These are phyloP conservation scores for Fusarium nematophilum DNA, from an alignment of 2,329 filamentous ascomycete genomes.

Conservation along the genomic window DNA sequence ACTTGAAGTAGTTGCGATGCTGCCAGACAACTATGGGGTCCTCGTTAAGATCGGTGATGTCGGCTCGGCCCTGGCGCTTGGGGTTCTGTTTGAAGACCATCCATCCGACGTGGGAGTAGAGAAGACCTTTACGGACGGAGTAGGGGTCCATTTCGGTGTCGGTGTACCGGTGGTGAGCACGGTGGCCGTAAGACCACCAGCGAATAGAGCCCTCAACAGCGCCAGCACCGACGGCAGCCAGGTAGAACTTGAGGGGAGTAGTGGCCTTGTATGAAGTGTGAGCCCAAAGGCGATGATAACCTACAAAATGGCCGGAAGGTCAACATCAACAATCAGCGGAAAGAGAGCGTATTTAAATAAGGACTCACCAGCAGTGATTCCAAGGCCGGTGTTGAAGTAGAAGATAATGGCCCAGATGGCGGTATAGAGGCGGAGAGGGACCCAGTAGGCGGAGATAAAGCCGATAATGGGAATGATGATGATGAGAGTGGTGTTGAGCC, in stretches of 20 bases:
- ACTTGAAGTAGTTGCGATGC: slow-evolving; percentile 87
- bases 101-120: slow-evolving; percentile 85
- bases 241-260: slow-evolving; percentile 81
- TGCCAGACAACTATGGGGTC: slow-evolving; percentile 88
- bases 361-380: slow-evolving; percentile 77
- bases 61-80: slow-evolving; percentile 86
- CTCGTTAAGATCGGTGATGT: slow-evolving; percentile 89
- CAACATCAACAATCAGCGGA: background rate
- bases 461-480: slow-evolving; percentile 80
- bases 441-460: slow-evolving; percentile 80
- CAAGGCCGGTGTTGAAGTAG: slow-evolving; percentile 86
- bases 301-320: slow-evolving; percentile 27
- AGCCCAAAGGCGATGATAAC: slow-evolving; percentile 80
- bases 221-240: slow-evolving; percentile 83
- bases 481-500: slow-evolving; percentile 88
- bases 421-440: slow-evolving; percentile 78
- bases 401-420: slow-evolving; percentile 79
- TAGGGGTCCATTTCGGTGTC: slow-evolving; percentile 94
- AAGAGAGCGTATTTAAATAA: background rate
- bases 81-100: slow-evolving; percentile 96
- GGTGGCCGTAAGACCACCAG: slow-evolving; percentile 90
- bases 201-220: slow-evolving; percentile 87
- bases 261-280: slow-evolving; percentile 85
- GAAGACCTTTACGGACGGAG: slow-evolving; percentile 87
- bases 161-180: slow-evolving; percentile 90